Base-by-base conservation (phyloP, 306 rosid genomes). In the Dalbergia oliveri region DNA sequence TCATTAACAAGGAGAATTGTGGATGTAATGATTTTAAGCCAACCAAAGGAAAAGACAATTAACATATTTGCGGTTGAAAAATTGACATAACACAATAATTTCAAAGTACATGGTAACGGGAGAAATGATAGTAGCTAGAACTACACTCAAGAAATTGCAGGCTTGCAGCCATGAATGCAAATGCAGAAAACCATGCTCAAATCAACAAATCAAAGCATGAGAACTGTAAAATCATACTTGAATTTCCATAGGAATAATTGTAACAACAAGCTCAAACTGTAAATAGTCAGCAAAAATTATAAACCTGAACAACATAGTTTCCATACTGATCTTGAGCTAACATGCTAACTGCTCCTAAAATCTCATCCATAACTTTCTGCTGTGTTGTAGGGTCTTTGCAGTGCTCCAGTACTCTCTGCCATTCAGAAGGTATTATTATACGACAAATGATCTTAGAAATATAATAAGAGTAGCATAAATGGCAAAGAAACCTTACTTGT, bases 271-370 rank as follows among this genome's bases (percentile, higher is more conserved):
- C 67, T 5, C 41, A 73, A 19, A 58, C 13, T 6, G 23, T 8
- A 21, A 68, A 19, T 41, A 72, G 41, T 54, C 11, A 68, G 76
- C 45, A 73, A 47, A 72, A 73, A 64, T 19, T 60, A 79, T 63
- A 73, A 81, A 88, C 95, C 92, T 90, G 92, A 60, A 93, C 94
- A n/a, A 89, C 92, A 67, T 88, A 91, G 82, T 91, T 90, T 31
- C 92, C 97, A 74, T 89, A 91, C 84, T 87, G 92, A 83, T 92
- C 93, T 57, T 87, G 97, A n/a, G 92, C 94, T 88, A 93, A 88
- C 91, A 87, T 88, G 88, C 97, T 89, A 79, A 89, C 91, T 63
- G 94, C 85, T 72, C 91, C 91, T 75, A 88, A 85, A 78, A 86
- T 89, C 79, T 91, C 93, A 73, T 86, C 89, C 90, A 89, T 89